These are phyloP conservation scores for Royoungia palumana DNA, from an alignment of 768 basidiomycete genomes.

Conservation along the genomic window DNA sequence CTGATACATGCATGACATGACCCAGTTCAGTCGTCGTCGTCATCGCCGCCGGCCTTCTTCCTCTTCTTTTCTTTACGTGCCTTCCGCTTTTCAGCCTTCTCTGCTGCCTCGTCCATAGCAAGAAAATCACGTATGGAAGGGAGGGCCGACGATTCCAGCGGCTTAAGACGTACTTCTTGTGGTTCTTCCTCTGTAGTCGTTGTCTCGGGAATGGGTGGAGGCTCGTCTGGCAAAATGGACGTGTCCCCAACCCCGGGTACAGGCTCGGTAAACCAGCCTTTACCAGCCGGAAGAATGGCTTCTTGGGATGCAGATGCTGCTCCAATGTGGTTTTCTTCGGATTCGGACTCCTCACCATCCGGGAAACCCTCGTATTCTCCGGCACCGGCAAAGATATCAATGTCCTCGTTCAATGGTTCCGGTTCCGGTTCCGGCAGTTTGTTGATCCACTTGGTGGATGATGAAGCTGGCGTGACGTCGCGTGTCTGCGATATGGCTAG, in stretches of 20 bases:
- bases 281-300: slow-evolving; percentile 4
- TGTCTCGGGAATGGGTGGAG: slow-evolving; percentile 11
- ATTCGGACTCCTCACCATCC: slow-evolving; percentile 51
- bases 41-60: slow-evolving; percentile 30
- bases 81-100: slow-evolving; percentile 61
- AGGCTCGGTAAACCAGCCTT: slow-evolving; percentile 47
- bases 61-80: slow-evolving; percentile 78
- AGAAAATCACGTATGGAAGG: slow-evolving; percentile 84
- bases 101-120: slow-evolving; percentile 68
- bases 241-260: slow-evolving; percentile 27
- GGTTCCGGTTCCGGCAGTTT: slow-evolving; percentile 17
- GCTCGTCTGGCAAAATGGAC: slow-evolving; percentile 8
- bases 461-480: not conserved
- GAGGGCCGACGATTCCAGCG: slow-evolving; percentile 74
- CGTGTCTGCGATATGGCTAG: not conserved
- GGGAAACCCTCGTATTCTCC: slow-evolving; percentile 78
- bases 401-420: slow-evolving; percentile 47
- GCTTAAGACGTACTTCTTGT: slow-evolving; percentile 56
- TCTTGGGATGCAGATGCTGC: slow-evolving; percentile 9
- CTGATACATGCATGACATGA: not conserved
- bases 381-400: slow-evolving; percentile 85
- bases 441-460: slow-evolving; percentile 1
- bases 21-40: slow-evolving; percentile 32
- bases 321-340: slow-evolving; percentile 23
- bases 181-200: slow-evolving; percentile 29